Evolutionary conservation across 2,329 filamentous ascomycete species (phyloP).

Genomic region (Orbilia quercus): DNA sequence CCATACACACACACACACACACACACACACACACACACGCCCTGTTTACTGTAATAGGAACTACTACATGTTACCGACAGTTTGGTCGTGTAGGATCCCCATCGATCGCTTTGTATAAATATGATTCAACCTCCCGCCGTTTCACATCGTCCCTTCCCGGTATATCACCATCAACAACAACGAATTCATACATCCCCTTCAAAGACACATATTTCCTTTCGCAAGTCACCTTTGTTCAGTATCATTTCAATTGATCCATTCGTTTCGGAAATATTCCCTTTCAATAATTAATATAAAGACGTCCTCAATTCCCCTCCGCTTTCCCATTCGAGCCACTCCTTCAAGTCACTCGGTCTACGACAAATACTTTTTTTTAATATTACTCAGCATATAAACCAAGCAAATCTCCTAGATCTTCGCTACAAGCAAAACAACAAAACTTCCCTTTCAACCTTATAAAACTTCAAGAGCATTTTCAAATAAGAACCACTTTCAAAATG

Average conservation of each 20-base stretch:
- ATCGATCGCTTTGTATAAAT: slow-evolving; percentile 55
- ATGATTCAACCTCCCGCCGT: slow-evolving; percentile 54
- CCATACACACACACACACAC: slow-evolving; percentile 32
- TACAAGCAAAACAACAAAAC: slow-evolving; percentile 15
- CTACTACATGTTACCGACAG: slow-evolving; percentile 52
- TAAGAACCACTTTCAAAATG: slow-evolving; percentile 69
- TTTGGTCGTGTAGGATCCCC: slow-evolving; percentile 47
- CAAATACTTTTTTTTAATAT: slow-evolving; percentile 16
- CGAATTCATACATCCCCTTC: slow-evolving; percentile 24
- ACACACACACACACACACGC: slow-evolving; percentile 35
- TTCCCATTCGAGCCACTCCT: slow-evolving; percentile 16
- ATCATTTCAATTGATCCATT: slow-evolving; percentile 42
- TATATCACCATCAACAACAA: slow-evolving; percentile 54
- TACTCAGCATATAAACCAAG: slow-evolving; percentile 34
- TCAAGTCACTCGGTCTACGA: slow-evolving; percentile 34
- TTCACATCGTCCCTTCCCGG: slow-evolving; percentile 50
- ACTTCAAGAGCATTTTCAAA: slow-evolving; percentile 42
- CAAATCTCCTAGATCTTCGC: slow-evolving; percentile 33
- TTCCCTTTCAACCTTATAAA: slow-evolving; percentile 6
- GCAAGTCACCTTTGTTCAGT: slow-evolving; percentile 38
- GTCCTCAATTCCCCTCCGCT: neutral
- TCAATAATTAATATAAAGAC: slow-evolving; percentile 20
- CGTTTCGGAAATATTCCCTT: slow-evolving; percentile 33
- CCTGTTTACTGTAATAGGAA: slow-evolving; percentile 49
- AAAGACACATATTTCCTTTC: slow-evolving; percentile 38